Base-by-base conservation (phyloP, 768 basidiomycete genomes). In the Xerocomus potaroensis region DNA sequence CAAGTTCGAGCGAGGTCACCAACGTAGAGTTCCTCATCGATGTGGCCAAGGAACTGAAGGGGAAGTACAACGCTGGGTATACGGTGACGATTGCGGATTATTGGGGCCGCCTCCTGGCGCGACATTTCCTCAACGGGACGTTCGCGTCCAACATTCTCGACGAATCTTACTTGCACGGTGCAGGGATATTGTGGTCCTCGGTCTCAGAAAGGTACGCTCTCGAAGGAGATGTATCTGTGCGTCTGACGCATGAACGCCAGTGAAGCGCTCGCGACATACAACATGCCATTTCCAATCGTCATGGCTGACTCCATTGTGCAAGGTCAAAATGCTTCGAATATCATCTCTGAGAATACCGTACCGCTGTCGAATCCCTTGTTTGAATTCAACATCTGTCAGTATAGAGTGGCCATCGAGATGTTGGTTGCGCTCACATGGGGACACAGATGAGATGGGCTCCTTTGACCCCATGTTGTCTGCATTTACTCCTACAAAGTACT, bases 401-500 rank as follows among this genome's bases (percentile, higher is more conserved):
- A 24, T 10, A 18, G 12, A 21, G 15, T 2, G 1, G 43, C n/a
- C 3, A 3, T 22, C 19, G 29, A 16, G 7, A 22, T 14, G 23
- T 36, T 35, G n/a, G 26, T 26, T 8, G 10, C 4, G 10, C 47
- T 59, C 1, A 60, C 39, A 3, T 9, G 11, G 6, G 12, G 26
- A 16, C n/a, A 24, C 31, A 72, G 71, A 58, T 43, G 70, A 72
- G 47, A 66, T 65, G 55, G 72, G 75, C 1, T 71, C 69, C 0
- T 76, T 62, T 48, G 74, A 75, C 44, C 62, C 71, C 42, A 66
- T 66, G 33, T 57, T 72, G 6, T 70, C 74, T 1, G 75, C 77
- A 3, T 78, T 77, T 43, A 69, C 70, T 5, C 67, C 71, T 0
- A 62, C 72, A 27, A 67, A 74, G 49, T 72, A 75, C 55, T 54